Conservation (phyloP, 2,329 filamentous ascomycete species). For the Knoxdaviesia proteae region DNA sequence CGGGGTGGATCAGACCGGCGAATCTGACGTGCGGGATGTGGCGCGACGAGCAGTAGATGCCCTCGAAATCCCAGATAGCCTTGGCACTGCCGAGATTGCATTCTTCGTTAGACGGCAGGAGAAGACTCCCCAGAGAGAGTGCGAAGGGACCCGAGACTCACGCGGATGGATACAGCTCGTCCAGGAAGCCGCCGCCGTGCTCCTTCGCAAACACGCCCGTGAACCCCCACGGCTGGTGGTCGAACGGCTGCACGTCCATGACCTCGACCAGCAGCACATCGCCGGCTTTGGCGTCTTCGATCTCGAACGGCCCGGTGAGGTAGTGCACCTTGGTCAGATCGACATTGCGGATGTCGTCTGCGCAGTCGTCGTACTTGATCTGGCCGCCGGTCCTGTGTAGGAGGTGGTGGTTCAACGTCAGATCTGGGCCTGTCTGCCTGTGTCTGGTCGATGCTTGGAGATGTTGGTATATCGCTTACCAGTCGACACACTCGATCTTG, state of each 20-base stretch:
- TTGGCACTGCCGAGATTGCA: slow-evolving; percentile 20
- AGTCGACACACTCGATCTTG: slow-evolving; percentile 84
- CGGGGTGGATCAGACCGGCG: slow-evolving; percentile 74
- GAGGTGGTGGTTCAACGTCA: neutral
- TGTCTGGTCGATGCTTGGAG: slow-evolving; percentile 3
- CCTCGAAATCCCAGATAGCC: slow-evolving; percentile 37
- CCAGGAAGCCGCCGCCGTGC: slow-evolving; percentile 77
- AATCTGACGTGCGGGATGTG: slow-evolving; percentile 80
- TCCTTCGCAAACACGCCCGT: slow-evolving; percentile 60
- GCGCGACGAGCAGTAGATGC: slow-evolving; percentile 54
- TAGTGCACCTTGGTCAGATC: slow-evolving; percentile 76
- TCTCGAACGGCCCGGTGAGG: slow-evolving; percentile 71
- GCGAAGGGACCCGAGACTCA: slow-evolving; percentile 17
- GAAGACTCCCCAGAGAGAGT: neutral
- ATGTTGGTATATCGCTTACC: slow-evolving; percentile 15
- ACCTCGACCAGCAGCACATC: slow-evolving; percentile 78
- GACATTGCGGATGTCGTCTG: slow-evolving; percentile 71
- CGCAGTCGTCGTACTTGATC: slow-evolving; percentile 72
- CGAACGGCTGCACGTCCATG: slow-evolving; percentile 76
- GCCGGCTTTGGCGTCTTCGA: slow-evolving; percentile 66
- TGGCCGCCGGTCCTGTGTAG: slow-evolving; percentile 46
- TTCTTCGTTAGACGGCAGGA: neutral
- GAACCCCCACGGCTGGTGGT: slow-evolving; percentile 78
- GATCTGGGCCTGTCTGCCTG: neutral
- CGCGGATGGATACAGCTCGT: slow-evolving; percentile 71